These are phyloP conservation scores for Quercus lobata DNA, from an alignment of 331 rosid genomes.

Conservation along the genomic window DNA sequence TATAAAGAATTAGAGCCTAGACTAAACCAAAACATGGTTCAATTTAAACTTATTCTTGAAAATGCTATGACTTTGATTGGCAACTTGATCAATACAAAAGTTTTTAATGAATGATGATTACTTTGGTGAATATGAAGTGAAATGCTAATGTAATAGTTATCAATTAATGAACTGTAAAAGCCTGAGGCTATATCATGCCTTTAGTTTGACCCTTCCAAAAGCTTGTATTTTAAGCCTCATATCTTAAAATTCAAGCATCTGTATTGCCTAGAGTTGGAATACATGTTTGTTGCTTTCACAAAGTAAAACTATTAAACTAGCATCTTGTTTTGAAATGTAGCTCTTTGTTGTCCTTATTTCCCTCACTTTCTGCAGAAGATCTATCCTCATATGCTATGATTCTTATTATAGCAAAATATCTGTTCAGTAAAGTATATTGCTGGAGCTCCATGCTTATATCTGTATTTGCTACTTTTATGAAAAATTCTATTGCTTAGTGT, in stretches of 20 bases:
- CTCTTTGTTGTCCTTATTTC: background rate
- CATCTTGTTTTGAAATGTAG: background rate
- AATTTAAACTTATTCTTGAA: background rate
- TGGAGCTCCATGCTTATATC: background rate
- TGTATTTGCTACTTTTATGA: background rate
- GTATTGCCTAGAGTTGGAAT: background rate
- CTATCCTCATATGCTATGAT: background rate
- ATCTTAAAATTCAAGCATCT: background rate
- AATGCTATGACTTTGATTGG: background rate
- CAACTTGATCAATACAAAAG: background rate
- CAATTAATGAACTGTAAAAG: background rate
- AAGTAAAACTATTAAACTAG: background rate
- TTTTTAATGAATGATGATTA: background rate
- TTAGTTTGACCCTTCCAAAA: background rate
- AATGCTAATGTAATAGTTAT: background rate
- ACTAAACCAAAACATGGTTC: background rate
- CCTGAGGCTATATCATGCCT: background rate
- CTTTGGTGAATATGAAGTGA: background rate
- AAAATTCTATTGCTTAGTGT: background rate
- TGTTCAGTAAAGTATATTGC: background rate
- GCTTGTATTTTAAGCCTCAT: background rate
- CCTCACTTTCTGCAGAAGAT: background rate
- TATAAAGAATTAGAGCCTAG: background rate
- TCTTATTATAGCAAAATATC: background rate
- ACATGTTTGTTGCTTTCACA: background rate